Percentiles rank a stretch among this genome's conserved stretches.
Conservation (phyloP, 2,329 filamentous ascomycete species). For the Lasiodiplodia sp. region DNA sequence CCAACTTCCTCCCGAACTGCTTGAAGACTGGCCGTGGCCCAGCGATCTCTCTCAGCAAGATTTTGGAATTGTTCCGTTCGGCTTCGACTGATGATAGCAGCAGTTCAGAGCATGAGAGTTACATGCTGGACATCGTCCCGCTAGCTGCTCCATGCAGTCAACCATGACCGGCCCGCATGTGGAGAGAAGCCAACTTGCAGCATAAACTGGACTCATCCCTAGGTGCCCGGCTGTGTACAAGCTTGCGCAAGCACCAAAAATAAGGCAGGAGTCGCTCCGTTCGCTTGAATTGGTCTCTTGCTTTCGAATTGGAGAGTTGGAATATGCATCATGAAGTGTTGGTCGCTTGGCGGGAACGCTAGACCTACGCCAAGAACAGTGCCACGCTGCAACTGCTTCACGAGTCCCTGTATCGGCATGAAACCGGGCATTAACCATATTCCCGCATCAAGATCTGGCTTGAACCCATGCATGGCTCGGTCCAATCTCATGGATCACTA, state of each 20-base stretch:
- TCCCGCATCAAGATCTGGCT: not conserved
- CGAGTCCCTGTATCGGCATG: not conserved
- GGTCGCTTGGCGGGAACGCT: not conserved
- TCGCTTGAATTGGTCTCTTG: not conserved
- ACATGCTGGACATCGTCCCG: not conserved
- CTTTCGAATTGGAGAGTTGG: not conserved
- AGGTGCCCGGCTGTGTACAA: not conserved
- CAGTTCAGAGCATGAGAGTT: too few species aligned
- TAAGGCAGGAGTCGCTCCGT: not conserved
- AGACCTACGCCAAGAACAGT: not conserved
- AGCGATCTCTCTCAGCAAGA: slow-evolving; percentile 24
- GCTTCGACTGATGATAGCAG: slow-evolving; percentile 4
- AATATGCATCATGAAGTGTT: not conserved
- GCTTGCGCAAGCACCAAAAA: slow-evolving; percentile 11
- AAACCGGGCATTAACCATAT: not conserved
- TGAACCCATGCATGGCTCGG: not conserved
- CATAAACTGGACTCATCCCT: not conserved
- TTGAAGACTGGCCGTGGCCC: slow-evolving; percentile 53
- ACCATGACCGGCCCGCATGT: not conserved
- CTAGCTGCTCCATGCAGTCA: not conserved
- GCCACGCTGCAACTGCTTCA: not conserved
- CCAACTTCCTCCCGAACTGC: slow-evolving; percentile 50
- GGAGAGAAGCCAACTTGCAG: not conserved
- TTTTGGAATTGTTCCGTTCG: slow-evolving; percentile 24
- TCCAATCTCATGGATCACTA: not conserved